Percentiles rank a stretch among this genome's conserved stretches.
phyloP scores from a whole-genome alignment of 805 yeast species.

The Candida vartiovaarae region DNA sequence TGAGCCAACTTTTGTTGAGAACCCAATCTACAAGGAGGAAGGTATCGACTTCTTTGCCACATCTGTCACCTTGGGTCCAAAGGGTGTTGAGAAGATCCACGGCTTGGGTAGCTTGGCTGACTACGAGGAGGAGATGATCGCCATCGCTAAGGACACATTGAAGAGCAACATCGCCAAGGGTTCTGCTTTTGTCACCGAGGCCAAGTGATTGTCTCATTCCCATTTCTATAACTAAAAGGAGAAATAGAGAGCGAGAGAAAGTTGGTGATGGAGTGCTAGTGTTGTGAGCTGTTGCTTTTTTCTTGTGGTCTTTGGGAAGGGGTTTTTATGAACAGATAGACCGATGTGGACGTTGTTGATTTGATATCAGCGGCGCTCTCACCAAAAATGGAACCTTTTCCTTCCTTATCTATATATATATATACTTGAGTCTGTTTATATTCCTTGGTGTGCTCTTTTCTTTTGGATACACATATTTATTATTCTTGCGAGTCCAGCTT shows the following conservation, averaged over 20 bases:
- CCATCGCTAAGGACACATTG: constrained; percentile 52
- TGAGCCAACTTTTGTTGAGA: constrained; percentile 69
- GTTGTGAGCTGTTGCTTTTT: no score
- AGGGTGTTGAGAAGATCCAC: constrained; percentile 82
- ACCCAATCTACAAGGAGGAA: constrained; percentile 75
- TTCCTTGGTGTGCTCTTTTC: no score
- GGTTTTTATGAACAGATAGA: no score
- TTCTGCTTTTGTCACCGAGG: constrained; percentile 70
- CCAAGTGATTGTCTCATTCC: constrained; percentile 34
- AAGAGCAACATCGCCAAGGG: constrained; percentile 82
- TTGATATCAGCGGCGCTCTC: no score
- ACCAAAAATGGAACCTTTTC: not conserved
- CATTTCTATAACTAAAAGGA: no score
- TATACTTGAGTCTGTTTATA: no score
- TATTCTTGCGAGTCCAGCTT: not conserved
- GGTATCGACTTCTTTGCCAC: constrained; percentile 96
- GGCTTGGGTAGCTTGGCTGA: constrained; percentile 62
- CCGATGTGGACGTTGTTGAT: no score
- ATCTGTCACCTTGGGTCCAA: constrained; percentile 85
- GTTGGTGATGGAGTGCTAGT: no score
- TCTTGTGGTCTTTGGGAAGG: no score
- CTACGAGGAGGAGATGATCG: constrained; percentile 85
- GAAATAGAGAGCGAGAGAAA: no score
- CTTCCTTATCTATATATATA: no score
- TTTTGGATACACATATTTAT: not conserved